These are phyloP conservation scores for Cicer cuneatum DNA, from an alignment of 306 rosid species.

Conservation along the genomic window DNA sequence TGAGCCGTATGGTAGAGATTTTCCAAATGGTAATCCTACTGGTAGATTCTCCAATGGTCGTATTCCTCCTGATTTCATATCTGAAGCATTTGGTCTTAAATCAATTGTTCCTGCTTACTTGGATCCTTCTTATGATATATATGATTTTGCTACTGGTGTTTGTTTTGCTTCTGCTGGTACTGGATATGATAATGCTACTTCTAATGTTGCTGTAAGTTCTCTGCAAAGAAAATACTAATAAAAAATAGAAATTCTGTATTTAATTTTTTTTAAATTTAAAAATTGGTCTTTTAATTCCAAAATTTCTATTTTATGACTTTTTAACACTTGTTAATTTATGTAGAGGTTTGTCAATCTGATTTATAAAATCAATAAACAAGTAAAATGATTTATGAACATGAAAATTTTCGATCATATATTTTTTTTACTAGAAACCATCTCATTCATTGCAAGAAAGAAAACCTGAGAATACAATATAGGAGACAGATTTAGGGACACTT, in stretches of 20 bases:
- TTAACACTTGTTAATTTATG: too few relatives aligned
- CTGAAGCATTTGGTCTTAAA: conserved; percentile 63
- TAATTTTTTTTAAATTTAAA: too few relatives aligned
- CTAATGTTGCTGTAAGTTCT: conserved; percentile 59
- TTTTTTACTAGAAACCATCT: too few relatives aligned
- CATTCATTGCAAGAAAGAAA: too few relatives aligned
- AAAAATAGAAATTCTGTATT: too few relatives aligned
- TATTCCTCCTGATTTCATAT: conserved; percentile 59
- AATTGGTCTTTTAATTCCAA: too few relatives aligned
- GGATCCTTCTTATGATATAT: conserved; percentile 57
- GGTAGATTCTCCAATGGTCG: conserved; percentile 72
- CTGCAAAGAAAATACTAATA: neutral
- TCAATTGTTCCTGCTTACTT: conserved; percentile 62
- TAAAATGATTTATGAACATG: neutral
- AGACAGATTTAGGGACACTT: too few relatives aligned
- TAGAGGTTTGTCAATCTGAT: neutral
- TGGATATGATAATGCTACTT: conserved; percentile 68
- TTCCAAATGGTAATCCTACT: conserved; percentile 53
- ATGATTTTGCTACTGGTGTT: conserved; percentile 68
- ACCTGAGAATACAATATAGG: too few relatives aligned
- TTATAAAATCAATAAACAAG: neutral
- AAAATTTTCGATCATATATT: neutral
- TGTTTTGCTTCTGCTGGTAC: conserved; percentile 80
- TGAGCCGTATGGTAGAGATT: conserved; percentile 69
- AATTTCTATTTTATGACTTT: too few relatives aligned